A percentile compares a stretch with the other conserved stretches of the same genome.
phyloP scores from a whole-genome alignment of 306 rosid species.

The Neltuma alba region DNA sequence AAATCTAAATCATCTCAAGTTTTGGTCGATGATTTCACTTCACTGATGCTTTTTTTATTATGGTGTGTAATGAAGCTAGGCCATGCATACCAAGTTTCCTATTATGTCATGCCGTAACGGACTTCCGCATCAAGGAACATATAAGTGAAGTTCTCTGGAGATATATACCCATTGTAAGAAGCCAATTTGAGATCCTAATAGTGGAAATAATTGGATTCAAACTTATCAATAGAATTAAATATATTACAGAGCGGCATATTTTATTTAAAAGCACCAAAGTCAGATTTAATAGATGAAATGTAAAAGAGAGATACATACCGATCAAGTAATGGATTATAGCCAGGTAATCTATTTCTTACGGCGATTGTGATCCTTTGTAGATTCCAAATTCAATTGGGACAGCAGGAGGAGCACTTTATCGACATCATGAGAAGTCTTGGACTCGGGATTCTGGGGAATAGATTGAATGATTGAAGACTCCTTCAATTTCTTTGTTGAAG shows the following conservation, averaged over 20 bases:
- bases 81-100: not conserved
- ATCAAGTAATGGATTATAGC: not conserved
- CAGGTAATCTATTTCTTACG: not conserved
- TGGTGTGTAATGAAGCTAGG: no score
- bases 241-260: not conserved
- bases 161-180: not conserved
- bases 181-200: not conserved
- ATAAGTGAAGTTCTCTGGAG: not conserved
- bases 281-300: not conserved
- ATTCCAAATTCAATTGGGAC: not conserved
- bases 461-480: not conserved
- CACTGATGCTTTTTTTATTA: not conserved
- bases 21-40: no score
- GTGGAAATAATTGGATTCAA: not conserved
- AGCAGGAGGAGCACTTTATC: not conserved
- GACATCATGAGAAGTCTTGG: not conserved
- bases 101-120: no score
- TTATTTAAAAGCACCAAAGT: not conserved
- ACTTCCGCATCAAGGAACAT: not conserved
- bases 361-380: not conserved
- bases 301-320: not conserved
- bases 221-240: not conserved
- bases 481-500: not conserved
- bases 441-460: not conserved
- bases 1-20: no score